Conservation (phyloP, 495 filamentous ascomycete species). For the Aspergillus bridgeri region DNA sequence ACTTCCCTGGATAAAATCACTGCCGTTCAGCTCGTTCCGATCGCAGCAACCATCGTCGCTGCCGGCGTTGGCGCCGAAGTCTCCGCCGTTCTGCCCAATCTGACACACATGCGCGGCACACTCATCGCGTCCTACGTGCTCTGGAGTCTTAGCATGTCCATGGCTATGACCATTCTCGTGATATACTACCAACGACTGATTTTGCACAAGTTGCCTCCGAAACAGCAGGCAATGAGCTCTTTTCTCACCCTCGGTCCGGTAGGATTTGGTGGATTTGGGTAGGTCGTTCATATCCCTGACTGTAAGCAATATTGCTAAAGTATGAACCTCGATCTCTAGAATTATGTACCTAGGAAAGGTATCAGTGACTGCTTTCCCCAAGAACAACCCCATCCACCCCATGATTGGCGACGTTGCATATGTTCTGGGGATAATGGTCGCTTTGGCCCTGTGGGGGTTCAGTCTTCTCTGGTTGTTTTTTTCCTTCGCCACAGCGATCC, state of each 20-base stretch:
- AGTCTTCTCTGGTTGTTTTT: slow-evolving; percentile 49
- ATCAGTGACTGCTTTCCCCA: slow-evolving; percentile 28
- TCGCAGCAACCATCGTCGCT: slow-evolving; percentile 46
- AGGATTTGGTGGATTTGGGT: slow-evolving; percentile 45
- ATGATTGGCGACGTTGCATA: slow-evolving; percentile 39
- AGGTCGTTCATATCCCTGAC: slow-evolving; percentile 1
- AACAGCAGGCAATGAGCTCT: slow-evolving; percentile 43
- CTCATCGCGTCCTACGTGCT: slow-evolving; percentile 43
- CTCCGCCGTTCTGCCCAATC: slow-evolving; percentile 26
- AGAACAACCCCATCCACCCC: slow-evolving; percentile 21
- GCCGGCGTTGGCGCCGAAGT: slow-evolving; percentile 40
- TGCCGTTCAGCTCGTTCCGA: slow-evolving; percentile 44
- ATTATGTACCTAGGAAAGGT: slow-evolving; percentile 44
- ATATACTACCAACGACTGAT: slow-evolving; percentile 49
- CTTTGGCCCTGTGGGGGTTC: slow-evolving; percentile 47
- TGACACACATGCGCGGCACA: slow-evolving; percentile 33
- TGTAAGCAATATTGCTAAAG: not conserved
- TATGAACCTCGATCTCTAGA: slow-evolving; percentile 1
- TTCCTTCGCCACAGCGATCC: slow-evolving; percentile 37
- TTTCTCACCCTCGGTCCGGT: slow-evolving; percentile 48
- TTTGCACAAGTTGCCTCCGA: slow-evolving; percentile 40
- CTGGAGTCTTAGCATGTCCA: slow-evolving; percentile 43
- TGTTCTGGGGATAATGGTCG: slow-evolving; percentile 38
- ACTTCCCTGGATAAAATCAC: slow-evolving; percentile 40
- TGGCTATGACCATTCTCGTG: slow-evolving; percentile 38